Evolutionary conservation across 768 basidiomycete genomes (phyloP), one percentile per base, ranked within the genome.

Genomic region (Tephrocybe rancida): DNA sequence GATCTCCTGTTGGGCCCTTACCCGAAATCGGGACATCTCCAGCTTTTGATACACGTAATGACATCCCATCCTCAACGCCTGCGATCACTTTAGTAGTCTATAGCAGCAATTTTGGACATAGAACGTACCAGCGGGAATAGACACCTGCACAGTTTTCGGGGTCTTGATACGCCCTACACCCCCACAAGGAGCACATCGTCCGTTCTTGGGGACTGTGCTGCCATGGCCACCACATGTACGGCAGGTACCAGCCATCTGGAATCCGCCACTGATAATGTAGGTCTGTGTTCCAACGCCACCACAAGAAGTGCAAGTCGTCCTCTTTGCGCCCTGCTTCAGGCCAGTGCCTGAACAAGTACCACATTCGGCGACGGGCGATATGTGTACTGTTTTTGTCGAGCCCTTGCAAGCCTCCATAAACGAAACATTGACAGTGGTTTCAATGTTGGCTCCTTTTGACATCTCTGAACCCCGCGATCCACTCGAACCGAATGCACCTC

Each of bases 351-450:
- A 81, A 73, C 97, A 99, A 8, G 92, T 81, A 37, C 73, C 72
- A 68, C 97, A 98, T 61, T 93, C 83, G 42, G 86, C 83, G 37
- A 98, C 83, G 11, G 95, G 92, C 18, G 84, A 85, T 55, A 92
- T 77, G 51, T 82, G 85, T 61, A 98, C 76, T 52, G 82, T 87
- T 51, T 88, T 85, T 43, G 79, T 81, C 16, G 89, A 76, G 45
- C 97, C 97, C 70, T 90, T 93, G 75, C 92, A 94, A n/a, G 95
- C 90, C 56, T 99, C 97, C 71, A 95, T 82, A 74, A 99, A 99
- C 42, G 78, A 82, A 59, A 99, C 75, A 42, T 80, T 81, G 63
- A 98, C 61, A 30, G 76, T 78, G 8, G 87, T 78, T 68, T 97
- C 92, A 44, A 98, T 77, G 67, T 98, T 92, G 54, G 85, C 85